Evolutionary conservation across 192 early-diverging fungal species (phyloP).

Genomic region (Blastocladiella britannica): DNA sequence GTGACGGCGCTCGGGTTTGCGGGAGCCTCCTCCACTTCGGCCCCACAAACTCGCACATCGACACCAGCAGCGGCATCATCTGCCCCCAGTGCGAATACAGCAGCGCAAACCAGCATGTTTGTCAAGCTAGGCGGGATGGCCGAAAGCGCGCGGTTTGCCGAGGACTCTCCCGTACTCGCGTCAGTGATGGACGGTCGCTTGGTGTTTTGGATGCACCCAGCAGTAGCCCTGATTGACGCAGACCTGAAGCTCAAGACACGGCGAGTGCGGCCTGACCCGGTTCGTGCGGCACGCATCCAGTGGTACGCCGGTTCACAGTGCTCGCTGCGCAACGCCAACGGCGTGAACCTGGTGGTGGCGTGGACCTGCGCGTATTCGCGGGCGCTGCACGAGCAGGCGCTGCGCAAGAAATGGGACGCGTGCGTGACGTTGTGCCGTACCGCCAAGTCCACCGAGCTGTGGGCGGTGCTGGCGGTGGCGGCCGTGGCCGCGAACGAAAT

Average conservation of each 20-base stretch:
- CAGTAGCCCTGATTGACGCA: slow-evolving; percentile 36
- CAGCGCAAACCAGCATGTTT: no score
- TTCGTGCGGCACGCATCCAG: slow-evolving; percentile 17
- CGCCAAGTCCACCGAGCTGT: slow-evolving; percentile 25
- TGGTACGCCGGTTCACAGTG: slow-evolving; percentile 29
- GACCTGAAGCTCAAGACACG: no score
- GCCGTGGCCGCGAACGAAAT: slow-evolving; percentile 24
- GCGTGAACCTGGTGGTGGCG: slow-evolving; percentile 21
- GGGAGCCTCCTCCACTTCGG: no score
- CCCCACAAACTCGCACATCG: not conserved
- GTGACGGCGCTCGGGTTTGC: slow-evolving; percentile 7
- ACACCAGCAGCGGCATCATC: no score
- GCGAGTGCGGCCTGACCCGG: no score
- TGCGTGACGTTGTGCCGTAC: slow-evolving; percentile 30
- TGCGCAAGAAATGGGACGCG: slow-evolving; percentile 40
- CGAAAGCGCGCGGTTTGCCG: slow-evolving; percentile 37
- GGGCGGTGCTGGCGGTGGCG: slow-evolving; percentile 38
- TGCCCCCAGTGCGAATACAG: no score
- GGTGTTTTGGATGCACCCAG: slow-evolving; percentile 36
- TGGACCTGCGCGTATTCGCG: slow-evolving; percentile 25
- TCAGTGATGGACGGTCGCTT: slow-evolving; percentile 31
- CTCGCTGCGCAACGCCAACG: slow-evolving; percentile 27
- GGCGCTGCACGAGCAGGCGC: slow-evolving; percentile 27
- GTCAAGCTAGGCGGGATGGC: slow-evolving; percentile 25
- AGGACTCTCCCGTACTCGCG: slow-evolving; percentile 19